A percentile compares a stretch with the other conserved stretches of the same genome.
Conservation (phyloP, 2,329 filamentous ascomycete genomes). For the Colletotrichum sp. region DNA sequence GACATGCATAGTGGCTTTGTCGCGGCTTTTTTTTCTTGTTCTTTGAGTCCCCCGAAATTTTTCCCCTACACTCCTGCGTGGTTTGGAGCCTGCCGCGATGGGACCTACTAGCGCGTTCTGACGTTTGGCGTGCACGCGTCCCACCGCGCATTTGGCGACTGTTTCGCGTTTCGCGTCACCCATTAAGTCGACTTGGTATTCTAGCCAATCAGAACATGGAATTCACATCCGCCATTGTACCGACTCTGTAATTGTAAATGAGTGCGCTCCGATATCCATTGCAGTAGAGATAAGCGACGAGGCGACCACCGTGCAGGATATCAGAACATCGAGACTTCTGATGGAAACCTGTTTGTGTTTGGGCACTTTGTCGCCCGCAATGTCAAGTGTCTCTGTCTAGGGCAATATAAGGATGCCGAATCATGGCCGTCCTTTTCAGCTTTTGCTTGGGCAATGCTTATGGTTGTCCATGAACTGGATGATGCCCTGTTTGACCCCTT, state of each 20-base stretch:
- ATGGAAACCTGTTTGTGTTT: background rate
- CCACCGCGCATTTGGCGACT: background rate
- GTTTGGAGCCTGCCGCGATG: background rate
- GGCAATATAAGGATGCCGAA: background rate
- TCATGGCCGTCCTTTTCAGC: background rate
- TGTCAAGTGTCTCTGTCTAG: background rate
- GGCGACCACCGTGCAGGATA: background rate
- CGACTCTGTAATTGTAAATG: background rate
- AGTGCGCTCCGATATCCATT: background rate
- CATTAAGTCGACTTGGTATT: background rate
- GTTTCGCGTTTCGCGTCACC: background rate
- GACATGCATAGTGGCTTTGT: background rate
- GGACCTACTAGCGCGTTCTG: background rate
- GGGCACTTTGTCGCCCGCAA: background rate
- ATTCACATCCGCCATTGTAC: background rate
- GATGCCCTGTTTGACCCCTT: slow-evolving; percentile 78
- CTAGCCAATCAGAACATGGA: background rate
- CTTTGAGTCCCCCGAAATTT: background rate
- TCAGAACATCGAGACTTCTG: background rate
- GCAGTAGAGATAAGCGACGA: background rate
- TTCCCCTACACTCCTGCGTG: background rate
- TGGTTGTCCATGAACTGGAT: slow-evolving; percentile 40
- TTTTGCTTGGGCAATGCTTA: background rate
- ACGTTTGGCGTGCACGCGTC: background rate
- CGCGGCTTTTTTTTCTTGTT: background rate